Evolutionary conservation across 768 basidiomycete species (phyloP).

Genomic region (Pholiota molesta): DNA sequence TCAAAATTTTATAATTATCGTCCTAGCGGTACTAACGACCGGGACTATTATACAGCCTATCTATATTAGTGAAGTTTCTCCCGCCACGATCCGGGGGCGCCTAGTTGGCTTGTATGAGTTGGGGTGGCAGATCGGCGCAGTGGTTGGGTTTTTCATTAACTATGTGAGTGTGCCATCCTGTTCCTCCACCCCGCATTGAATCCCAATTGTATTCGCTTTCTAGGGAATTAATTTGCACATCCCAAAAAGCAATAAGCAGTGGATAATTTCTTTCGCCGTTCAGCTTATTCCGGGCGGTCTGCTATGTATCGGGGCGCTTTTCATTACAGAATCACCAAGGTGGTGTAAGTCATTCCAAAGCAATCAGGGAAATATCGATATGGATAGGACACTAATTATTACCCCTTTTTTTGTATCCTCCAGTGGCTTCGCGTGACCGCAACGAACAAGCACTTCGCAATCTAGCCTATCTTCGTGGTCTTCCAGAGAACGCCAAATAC

Average conservation of each 20-base stretch:
- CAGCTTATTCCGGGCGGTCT: conserved; percentile 40
- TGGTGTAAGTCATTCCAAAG: conserved; percentile 2
- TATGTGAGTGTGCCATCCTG: background rate
- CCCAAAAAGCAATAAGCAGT: conserved; percentile 31
- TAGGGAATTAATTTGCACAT: conserved; percentile 37
- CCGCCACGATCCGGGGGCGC: conserved; percentile 47
- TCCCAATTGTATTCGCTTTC: background rate
- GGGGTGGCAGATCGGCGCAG: conserved; percentile 51
- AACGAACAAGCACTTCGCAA: conserved; percentile 32
- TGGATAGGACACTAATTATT: background rate
- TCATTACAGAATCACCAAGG: conserved; percentile 32
- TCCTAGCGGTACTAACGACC: no score
- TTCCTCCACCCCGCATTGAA: no score
- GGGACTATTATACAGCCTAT: conserved; percentile 29
- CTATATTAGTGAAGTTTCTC: conserved; percentile 47
- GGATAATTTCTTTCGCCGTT: conserved; percentile 41
- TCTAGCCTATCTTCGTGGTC: conserved; percentile 34
- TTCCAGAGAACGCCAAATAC: conserved; percentile 31
- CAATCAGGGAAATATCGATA: background rate
- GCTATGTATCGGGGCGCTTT: conserved; percentile 34
- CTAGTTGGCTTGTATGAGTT: conserved; percentile 52
- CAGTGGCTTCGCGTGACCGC: conserved; percentile 37
- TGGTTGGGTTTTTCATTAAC: conserved; percentile 33
- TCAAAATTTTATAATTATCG: background rate
- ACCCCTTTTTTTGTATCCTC: conserved; percentile 15